phyloP scores from a whole-genome alignment of 139 green algal species.

The Auxenochlorella protothecoides region DNA sequence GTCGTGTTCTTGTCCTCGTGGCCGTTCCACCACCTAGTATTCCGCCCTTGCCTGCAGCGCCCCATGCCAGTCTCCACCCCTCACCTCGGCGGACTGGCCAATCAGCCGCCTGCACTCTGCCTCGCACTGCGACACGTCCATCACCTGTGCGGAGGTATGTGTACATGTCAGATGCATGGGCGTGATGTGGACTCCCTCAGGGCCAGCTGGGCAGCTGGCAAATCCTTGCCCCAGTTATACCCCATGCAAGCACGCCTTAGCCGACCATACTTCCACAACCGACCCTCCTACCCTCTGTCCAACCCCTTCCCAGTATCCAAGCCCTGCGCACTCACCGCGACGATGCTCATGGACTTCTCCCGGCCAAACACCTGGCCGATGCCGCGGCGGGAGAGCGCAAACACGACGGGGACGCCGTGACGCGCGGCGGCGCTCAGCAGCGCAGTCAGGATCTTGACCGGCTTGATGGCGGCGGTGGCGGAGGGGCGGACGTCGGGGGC shows the following conservation, averaged over 20 bases:
- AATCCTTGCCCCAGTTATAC: no score
- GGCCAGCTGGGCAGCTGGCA: no score
- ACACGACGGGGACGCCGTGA: constrained; percentile 41
- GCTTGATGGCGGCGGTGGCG: constrained; percentile 15
- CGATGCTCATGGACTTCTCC: constrained; percentile 64
- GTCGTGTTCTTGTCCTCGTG: not conserved
- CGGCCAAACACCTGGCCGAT: constrained; percentile 70
- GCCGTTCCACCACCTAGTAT: not conserved
- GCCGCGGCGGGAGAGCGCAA: constrained; percentile 65
- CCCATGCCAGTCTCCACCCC: no score
- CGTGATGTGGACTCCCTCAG: no score
- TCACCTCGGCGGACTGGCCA: not conserved
- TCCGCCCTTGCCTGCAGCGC: no score
- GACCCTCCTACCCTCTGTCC: constrained; percentile 19
- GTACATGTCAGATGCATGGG: no score
- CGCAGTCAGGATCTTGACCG: constrained; percentile 38
- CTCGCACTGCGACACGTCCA: constrained; percentile 1
- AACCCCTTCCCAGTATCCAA: constrained; percentile 21
- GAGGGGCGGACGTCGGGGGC: constrained; percentile 58
- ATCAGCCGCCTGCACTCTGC: not conserved
- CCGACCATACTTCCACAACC: no score
- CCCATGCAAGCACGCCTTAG: no score
- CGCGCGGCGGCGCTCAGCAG: constrained; percentile 42
- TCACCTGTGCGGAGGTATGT: not conserved
- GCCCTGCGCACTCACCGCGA: constrained; percentile 48